A percentile compares a stretch with the other conserved stretches of the same genome.
Conservation (phyloP, 495 filamentous ascomycete genomes). For the Xylaria venustula region DNA sequence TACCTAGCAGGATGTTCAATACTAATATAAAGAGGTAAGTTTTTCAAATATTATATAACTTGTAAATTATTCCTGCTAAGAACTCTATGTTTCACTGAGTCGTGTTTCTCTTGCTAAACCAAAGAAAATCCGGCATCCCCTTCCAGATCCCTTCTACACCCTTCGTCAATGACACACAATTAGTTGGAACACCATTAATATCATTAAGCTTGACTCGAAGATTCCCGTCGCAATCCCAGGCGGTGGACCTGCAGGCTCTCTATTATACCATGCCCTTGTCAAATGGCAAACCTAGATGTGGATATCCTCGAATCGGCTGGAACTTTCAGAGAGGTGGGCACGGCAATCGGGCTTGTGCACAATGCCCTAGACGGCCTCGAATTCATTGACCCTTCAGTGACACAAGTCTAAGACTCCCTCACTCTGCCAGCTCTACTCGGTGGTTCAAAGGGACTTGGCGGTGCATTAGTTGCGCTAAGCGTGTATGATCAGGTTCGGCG, state of each 20-base stretch:
- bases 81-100: too few relatives aligned
- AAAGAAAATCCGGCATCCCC: too few relatives aligned
- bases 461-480: conserved; percentile 18
- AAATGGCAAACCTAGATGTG: conserved; percentile 23
- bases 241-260: conserved; percentile 22
- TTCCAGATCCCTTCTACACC: too few relatives aligned
- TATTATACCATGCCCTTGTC: conserved; percentile 17
- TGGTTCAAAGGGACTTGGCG: conserved; percentile 14
- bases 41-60: too few relatives aligned
- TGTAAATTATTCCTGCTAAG: too few relatives aligned
- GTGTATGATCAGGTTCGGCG: conserved; percentile 22
- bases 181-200: too few relatives aligned
- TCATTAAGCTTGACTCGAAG: background rate
- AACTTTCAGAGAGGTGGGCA: conserved; percentile 23
- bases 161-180: too few relatives aligned
- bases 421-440: conserved; percentile 30
- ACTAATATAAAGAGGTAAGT: too few relatives aligned
- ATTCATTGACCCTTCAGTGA: conserved; percentile 7
- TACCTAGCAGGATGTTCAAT: too few relatives aligned
- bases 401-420: conserved; percentile 34
- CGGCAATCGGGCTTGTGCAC: conserved; percentile 3
- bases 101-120: too few relatives aligned
- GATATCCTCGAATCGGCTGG: conserved; percentile 26
- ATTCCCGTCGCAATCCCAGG: conserved; percentile 21
- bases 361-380: conserved; percentile 11